A percentile compares a stretch with the other conserved stretches of the same genome.
Evolutionary conservation across 2,329 filamentous ascomycete genomes (phyloP).

Genomic region (Neofusicoccum cordaticola): DNA sequence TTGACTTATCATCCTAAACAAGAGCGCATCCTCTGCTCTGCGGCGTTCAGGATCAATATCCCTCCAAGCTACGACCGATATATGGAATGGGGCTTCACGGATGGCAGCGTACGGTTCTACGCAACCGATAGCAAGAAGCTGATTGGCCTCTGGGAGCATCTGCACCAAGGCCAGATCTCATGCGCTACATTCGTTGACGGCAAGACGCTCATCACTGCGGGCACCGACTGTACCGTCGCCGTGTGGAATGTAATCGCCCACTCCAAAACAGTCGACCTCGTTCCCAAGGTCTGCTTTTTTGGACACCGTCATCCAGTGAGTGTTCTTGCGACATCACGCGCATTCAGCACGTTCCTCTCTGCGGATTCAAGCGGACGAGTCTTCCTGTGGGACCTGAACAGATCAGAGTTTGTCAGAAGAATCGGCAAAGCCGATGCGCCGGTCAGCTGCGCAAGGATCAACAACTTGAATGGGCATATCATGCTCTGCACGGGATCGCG

Average conservation of each 20-base stretch:
- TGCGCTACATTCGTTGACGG: slow-evolving; percentile 83
- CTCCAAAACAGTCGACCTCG: slow-evolving; percentile 68
- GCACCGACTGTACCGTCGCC: slow-evolving; percentile 86
- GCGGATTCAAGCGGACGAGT: slow-evolving; percentile 78
- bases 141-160: slow-evolving; percentile 86
- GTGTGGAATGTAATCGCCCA: slow-evolving; percentile 71
- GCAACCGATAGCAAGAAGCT: slow-evolving; percentile 77
- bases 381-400: slow-evolving; percentile 92
- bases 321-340: slow-evolving; percentile 77
- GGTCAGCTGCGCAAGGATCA: slow-evolving; percentile 75
- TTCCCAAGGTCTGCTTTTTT: slow-evolving; percentile 77
- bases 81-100: slow-evolving; percentile 93
- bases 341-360: slow-evolving; percentile 84
- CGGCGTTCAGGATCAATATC: slow-evolving; percentile 81
- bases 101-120: slow-evolving; percentile 90
- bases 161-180: slow-evolving; percentile 87
- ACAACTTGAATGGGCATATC: slow-evolving; percentile 87
- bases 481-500: slow-evolving; percentile 75
- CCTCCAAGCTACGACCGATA: slow-evolving; percentile 85
- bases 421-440: slow-evolving; percentile 23
- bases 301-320: slow-evolving; percentile 84
- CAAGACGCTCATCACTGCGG: slow-evolving; percentile 85
- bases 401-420: slow-evolving; percentile 75
- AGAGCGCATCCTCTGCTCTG: slow-evolving; percentile 79
- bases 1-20: slow-evolving; percentile 75